Evolutionary conservation across 169 alveolate genomes (phyloP), one percentile per base, ranked within the genome.

Genomic region (Plasmodium coatneyi): DNA sequence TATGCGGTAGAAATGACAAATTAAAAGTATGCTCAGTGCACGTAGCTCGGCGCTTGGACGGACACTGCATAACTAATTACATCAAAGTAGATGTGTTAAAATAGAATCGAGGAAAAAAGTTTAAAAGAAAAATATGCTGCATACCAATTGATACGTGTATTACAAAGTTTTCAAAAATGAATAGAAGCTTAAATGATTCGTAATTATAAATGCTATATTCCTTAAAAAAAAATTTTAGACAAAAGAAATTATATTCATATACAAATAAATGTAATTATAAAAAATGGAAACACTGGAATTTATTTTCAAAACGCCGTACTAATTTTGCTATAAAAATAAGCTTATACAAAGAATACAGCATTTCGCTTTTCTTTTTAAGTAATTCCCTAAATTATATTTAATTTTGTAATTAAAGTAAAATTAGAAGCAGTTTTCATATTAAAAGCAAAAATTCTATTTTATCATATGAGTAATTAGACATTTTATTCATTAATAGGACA

Each of bases 371-470:
- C 32, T 79, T 39, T 41, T 19, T 52, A 14, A 81, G 22, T 1
- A 81, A 49, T 81, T 52, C 52, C 46, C 34, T 28, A 16, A 81
- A 22, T 28, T 81, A n/a, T 80, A 6, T 78, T 78, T 78, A 49
- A 22, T 82, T 82, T 82, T 82, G 72, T 82, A 82, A 30, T 82
- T 82, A 82, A 82, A 82, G 22, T 46, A 82, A 82, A 82, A 60
- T 56, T 82, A 39, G 54, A 25, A n/a, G 72, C 71, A 36, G 81
- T 82, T 66, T 82, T 66, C 36, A 56, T 34, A 66, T 49, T 82
- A 49, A 60, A 66, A 49, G 25, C 46, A 14, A 28, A 82, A 82
- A 9, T 60, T 56, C 28, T 19, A 28, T 36, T 82, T 82, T 78
- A 78, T 78, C 46, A 78, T 34, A 34, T n/a, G 39, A 36, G 14